phyloP scores from a whole-genome alignment of 768 basidiomycete species.

The Daedaleopsis nitida region DNA sequence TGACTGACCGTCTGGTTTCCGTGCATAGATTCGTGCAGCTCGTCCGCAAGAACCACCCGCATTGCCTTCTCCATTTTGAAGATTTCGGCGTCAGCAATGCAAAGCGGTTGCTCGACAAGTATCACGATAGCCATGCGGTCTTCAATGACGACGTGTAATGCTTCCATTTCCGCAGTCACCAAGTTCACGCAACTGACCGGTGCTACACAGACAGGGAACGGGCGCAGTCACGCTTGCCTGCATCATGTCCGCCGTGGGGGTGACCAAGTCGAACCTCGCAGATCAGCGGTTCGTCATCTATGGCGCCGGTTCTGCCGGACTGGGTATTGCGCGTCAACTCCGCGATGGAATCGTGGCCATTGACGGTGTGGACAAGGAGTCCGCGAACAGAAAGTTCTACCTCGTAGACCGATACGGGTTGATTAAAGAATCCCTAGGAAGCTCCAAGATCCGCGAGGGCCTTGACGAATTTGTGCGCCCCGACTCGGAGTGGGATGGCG shows the following conservation, averaged over 20 bases:
- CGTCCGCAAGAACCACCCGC: constrained; percentile 69
- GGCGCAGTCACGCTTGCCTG: constrained; percentile 74
- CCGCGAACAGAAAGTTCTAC: constrained; percentile 70
- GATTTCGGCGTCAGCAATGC: constrained; percentile 85
- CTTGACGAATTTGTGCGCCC: constrained; percentile 57
- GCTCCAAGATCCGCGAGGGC: constrained; percentile 46
- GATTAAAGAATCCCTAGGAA: constrained; percentile 50
- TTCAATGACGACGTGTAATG: constrained; percentile 86
- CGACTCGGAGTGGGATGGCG: constrained; percentile 55
- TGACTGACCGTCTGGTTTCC: not conserved
- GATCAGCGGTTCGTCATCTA: constrained; percentile 80
- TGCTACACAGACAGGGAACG: constrained; percentile 60
- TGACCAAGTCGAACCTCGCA: constrained; percentile 64
- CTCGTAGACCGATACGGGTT: constrained; percentile 70
- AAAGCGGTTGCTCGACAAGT: constrained; percentile 61
- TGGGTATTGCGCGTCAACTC: constrained; percentile 76
- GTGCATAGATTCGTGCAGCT: constrained; percentile 67
- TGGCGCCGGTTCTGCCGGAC: constrained; percentile 81
- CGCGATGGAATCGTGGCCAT: constrained; percentile 71
- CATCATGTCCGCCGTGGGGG: constrained; percentile 66
- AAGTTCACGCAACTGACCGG: not conserved
- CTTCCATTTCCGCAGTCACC: not conserved
- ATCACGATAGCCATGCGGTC: constrained; percentile 59
- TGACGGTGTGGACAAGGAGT: constrained; percentile 49
- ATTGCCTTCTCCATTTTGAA: constrained; percentile 77